Evolutionary conservation across 2,329 filamentous ascomycete genomes (phyloP).

Genomic region (Talaromyces sp.): DNA sequence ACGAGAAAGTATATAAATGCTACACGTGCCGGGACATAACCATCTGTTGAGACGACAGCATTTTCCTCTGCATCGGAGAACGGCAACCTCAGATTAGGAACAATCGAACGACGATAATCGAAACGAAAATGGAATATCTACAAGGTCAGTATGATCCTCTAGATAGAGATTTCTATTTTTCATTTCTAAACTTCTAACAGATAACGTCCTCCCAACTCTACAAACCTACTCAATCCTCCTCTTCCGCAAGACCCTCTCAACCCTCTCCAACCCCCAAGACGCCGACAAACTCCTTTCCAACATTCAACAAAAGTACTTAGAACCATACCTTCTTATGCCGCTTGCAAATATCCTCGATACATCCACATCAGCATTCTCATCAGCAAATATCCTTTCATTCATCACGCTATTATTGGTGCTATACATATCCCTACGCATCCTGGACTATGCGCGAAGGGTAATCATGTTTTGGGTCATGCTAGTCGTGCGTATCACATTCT

Average conservation of each 20-base stretch:
- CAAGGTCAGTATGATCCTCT: slow-evolving; percentile 18
- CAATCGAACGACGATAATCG: background rate
- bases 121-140: slow-evolving; percentile 16
- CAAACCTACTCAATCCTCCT: slow-evolving; percentile 18
- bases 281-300: slow-evolving; percentile 22
- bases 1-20: background rate
- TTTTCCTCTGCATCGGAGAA: background rate
- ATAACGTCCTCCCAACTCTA: slow-evolving; percentile 22
- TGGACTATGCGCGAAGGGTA: slow-evolving; percentile 67
- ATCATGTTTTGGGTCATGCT: slow-evolving; percentile 76
- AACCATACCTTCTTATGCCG: slow-evolving; percentile 49
- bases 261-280: slow-evolving; percentile 21
- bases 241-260: slow-evolving; percentile 15
- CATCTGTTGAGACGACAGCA: background rate
- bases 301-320: slow-evolving; percentile 40
- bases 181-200: slow-evolving; percentile 8
- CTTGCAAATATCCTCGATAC: slow-evolving; percentile 35
- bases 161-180: no score
- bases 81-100: background rate
- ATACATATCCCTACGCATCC: slow-evolving; percentile 61
- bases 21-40: background rate
- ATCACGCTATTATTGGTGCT: slow-evolving; percentile 57
- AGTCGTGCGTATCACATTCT: slow-evolving; percentile 61
- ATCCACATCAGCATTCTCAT: slow-evolving; percentile 31
- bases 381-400: slow-evolving; percentile 37